Conservation (phyloP, 805 yeast genomes). For the Pichia scutulata region DNA sequence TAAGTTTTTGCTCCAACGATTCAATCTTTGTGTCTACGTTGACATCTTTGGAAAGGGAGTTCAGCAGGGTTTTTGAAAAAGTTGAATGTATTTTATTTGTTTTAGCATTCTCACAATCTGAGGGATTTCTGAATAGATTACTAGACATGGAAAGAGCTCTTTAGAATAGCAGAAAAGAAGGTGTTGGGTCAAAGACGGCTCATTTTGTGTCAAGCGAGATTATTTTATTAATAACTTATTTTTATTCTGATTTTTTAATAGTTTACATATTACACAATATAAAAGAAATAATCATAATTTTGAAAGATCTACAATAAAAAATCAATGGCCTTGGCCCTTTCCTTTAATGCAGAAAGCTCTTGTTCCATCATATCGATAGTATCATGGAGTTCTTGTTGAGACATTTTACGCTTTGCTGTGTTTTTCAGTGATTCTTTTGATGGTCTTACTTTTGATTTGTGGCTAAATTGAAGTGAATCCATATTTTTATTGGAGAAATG, state of each 20-base stretch:
- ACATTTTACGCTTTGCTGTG: conserved; percentile 13
- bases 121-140: not conserved
- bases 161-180: not conserved
- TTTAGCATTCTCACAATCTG: not conserved
- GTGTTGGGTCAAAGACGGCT: not conserved
- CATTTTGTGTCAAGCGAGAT: not conserved
- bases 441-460: not conserved
- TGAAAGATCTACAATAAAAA: not conserved
- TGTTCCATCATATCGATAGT: conserved; percentile 37
- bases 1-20: conserved; percentile 37
- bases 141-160: not conserved
- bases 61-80: not conserved
- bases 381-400: conserved; percentile 39
- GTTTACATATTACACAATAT: not conserved
- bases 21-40: conserved; percentile 38
- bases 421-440: not conserved
- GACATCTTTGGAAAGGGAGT: conserved; percentile 19
- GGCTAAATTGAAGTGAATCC: not conserved
- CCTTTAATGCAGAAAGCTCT: conserved; percentile 31
- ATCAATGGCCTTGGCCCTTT: not conserved
- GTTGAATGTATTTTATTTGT: not conserved
- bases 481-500: not conserved
- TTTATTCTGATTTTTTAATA: not conserved
- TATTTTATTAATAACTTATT: no score
- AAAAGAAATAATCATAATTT: not conserved